phyloP scores from a whole-genome alignment of 345 rosid genomes.

The Dimocarpus longan region DNA sequence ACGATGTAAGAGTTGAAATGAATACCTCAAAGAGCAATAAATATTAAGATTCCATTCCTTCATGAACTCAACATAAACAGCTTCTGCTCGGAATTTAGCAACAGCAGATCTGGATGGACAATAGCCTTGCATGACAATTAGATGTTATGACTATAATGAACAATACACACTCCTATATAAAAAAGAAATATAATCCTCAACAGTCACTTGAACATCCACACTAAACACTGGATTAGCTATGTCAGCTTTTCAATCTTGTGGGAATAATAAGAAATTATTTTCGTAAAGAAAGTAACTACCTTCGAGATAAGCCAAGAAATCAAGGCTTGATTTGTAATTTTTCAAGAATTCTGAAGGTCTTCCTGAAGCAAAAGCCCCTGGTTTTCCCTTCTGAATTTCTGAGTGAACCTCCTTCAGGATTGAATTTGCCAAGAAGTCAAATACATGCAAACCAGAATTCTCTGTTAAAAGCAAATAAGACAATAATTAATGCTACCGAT shows the following conservation, averaged over 20 bases:
- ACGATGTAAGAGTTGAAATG: slow-evolving; percentile 13
- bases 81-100: slow-evolving; percentile 75
- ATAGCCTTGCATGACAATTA: slow-evolving; percentile 79
- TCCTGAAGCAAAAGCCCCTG: slow-evolving; percentile 99
- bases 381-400: slow-evolving; percentile 89
- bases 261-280: background rate
- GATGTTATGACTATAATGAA: slow-evolving; percentile 37
- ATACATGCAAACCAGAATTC: slow-evolving; percentile 92
- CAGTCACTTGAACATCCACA: slow-evolving; percentile 15
- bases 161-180: slow-evolving; percentile 11
- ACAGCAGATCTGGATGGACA: slow-evolving; percentile 97
- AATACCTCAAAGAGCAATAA: slow-evolving; percentile 91
- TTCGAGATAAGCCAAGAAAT: slow-evolving; percentile 88
- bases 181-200: background rate
- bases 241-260: slow-evolving; percentile 12
- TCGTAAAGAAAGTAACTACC: slow-evolving; percentile 47
- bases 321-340: slow-evolving; percentile 88
- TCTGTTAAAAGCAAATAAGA: slow-evolving; percentile 43
- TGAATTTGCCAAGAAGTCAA: slow-evolving; percentile 95
- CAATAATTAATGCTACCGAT: background rate
- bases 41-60: slow-evolving; percentile 98
- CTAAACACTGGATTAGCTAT: slow-evolving; percentile 22
- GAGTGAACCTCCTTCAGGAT: slow-evolving; percentile 87
- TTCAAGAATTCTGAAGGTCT: slow-evolving; percentile 89
- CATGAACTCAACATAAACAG: slow-evolving; percentile 75